phyloP scores from a whole-genome alignment of 2,329 filamentous ascomycete genomes.

The Exophiala calicioides region DNA sequence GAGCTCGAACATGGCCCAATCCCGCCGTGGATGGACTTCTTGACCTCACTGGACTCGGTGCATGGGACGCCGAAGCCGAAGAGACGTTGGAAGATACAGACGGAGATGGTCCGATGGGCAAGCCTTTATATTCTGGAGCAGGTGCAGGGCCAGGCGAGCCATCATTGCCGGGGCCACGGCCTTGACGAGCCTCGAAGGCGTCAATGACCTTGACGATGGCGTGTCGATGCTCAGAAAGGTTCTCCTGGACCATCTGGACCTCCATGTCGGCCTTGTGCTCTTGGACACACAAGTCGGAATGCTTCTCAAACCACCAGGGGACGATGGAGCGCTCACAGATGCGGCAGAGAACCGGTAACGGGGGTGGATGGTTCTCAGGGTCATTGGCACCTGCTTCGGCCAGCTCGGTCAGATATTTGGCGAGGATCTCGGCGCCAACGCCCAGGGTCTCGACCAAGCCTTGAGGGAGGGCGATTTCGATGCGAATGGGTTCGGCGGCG shows the following conservation, averaged over 20 bases:
- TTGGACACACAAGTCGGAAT: slow-evolving; percentile 92
- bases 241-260: slow-evolving; percentile 93
- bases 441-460: slow-evolving; percentile 91
- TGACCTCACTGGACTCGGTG: slow-evolving; percentile 61
- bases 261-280: slow-evolving; percentile 98
- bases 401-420: slow-evolving; percentile 85
- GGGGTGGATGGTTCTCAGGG: slow-evolving; percentile 74
- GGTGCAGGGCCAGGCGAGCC: slow-evolving; percentile 40
- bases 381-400: slow-evolving; percentile 79
- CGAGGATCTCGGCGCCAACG: slow-evolving; percentile 90
- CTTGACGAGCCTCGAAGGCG: slow-evolving; percentile 77
- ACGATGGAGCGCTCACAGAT: slow-evolving; percentile 97
- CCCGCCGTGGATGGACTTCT: slow-evolving; percentile 59
- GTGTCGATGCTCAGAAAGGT: slow-evolving; percentile 86
- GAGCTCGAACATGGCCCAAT: slow-evolving; percentile 81
- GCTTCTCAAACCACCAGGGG: slow-evolving; percentile 99
- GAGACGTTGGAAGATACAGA: slow-evolving; percentile 69
- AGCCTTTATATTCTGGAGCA: slow-evolving; percentile 76
- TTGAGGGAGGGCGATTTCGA: slow-evolving; percentile 90
- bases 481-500: slow-evolving; percentile 81
- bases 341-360: slow-evolving; percentile 83
- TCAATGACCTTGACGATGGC: slow-evolving; percentile 94
- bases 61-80: slow-evolving; percentile 66
- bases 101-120: slow-evolving; percentile 69
- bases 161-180: slow-evolving; percentile 61